phyloP scores from a whole-genome alignment of 345 rosid species.

The Populus tremula region DNA sequence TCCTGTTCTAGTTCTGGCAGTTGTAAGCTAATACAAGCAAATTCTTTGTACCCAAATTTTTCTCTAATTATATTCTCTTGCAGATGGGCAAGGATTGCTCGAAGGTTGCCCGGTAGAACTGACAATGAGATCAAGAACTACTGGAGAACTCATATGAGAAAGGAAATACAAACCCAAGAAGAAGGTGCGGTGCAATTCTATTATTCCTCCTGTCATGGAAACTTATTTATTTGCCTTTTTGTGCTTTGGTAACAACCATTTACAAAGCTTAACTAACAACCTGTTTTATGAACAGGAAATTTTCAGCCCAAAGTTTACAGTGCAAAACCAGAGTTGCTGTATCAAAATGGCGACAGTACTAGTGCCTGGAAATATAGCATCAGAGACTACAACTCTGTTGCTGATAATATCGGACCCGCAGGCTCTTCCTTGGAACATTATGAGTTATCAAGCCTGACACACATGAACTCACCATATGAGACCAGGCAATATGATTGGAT shows the following conservation, averaged over 20 bases:
- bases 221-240: neutral
- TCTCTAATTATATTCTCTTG: neutral
- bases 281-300: constrained; percentile 3
- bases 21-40: neutral
- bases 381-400: constrained; percentile 9
- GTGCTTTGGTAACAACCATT: neutral
- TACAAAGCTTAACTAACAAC: neutral
- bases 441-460: neutral
- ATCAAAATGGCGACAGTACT: constrained; percentile 6
- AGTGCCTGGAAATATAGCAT: constrained; percentile 10
- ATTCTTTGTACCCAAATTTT: neutral
- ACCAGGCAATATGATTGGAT: constrained; percentile 51
- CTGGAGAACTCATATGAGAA: constrained; percentile 61
- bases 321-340: constrained; percentile 13
- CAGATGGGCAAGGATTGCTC: constrained; percentile 70
- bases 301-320: constrained; percentile 9
- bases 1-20: neutral
- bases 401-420: constrained; percentile 13
- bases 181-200: constrained; percentile 28
- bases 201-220: neutral
- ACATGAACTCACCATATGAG: constrained; percentile 50
- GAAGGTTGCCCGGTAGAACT: constrained; percentile 68
- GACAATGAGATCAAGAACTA: constrained; percentile 76
- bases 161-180: constrained; percentile 38
- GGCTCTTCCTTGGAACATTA: constrained; percentile 11